phyloP scores from a whole-genome alignment of 495 filamentous ascomycete genomes.

The Hyaloscypha hepaticicola region DNA sequence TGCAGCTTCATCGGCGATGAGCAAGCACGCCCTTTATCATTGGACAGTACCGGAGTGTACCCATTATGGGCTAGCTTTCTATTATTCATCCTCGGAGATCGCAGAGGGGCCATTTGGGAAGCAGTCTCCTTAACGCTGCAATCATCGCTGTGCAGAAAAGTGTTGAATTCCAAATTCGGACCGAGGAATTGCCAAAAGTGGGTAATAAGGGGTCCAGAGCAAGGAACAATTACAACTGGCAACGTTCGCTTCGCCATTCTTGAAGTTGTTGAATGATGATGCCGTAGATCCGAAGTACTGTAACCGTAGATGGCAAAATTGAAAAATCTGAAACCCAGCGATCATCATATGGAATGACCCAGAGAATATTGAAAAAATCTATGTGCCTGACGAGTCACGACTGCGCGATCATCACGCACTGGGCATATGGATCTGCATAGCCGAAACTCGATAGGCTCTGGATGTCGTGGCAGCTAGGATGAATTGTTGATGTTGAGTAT shows the following conservation, averaged over 20 bases:
- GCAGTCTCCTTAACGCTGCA: background rate
- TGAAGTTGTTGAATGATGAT: background rate
- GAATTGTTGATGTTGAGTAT: background rate
- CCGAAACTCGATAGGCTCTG: constrained; percentile 7
- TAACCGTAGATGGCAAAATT: background rate
- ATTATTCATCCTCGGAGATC: background rate
- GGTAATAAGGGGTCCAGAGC: background rate
- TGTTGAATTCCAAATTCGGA: background rate
- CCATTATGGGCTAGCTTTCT: constrained; percentile 3
- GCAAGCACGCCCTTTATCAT: background rate
- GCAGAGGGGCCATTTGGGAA: background rate
- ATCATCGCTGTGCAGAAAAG: background rate
- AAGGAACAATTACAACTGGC: background rate
- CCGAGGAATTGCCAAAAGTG: background rate
- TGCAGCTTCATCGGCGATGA: background rate
- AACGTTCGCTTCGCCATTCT: background rate
- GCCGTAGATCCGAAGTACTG: background rate
- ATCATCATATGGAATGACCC: constrained; percentile 1
- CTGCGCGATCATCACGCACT: constrained; percentile 9
- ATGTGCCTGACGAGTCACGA: background rate
- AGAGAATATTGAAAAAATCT: background rate
- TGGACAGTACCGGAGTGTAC: background rate
- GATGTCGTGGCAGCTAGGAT: constrained; percentile 11
- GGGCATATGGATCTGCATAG: background rate
- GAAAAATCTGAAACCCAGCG: background rate